These are phyloP conservation scores for Penicillium janthinellum DNA, from an alignment of 2,329 filamentous ascomycete species.

Conservation along the genomic window DNA sequence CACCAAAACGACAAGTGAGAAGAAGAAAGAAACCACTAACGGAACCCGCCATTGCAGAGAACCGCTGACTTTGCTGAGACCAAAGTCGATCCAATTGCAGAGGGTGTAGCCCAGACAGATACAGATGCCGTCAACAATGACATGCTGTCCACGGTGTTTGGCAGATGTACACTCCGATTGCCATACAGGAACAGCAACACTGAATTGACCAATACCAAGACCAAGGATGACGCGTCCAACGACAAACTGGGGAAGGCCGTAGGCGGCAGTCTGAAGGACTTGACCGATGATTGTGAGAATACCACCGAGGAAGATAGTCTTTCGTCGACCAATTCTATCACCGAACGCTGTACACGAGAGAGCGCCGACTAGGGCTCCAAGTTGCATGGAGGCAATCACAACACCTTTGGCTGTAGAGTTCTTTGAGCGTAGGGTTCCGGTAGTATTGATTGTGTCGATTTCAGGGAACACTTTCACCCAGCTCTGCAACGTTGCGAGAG, in stretches of 20 bases:
- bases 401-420: slow-evolving; percentile 28
- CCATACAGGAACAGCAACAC: slow-evolving; percentile 53
- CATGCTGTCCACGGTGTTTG: slow-evolving; percentile 51
- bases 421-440: slow-evolving; percentile 8
- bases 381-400: slow-evolving; percentile 29
- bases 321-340: slow-evolving; percentile 50
- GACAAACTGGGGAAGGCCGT: slow-evolving; percentile 50
- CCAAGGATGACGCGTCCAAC: slow-evolving; percentile 54
- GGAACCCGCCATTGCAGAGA: slow-evolving; percentile 29
- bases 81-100: slow-evolving; percentile 39
- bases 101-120: slow-evolving; percentile 35
- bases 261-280: slow-evolving; percentile 49
- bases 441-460: slow-evolving; percentile 25
- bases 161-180: slow-evolving; percentile 53
- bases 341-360: slow-evolving; percentile 34
- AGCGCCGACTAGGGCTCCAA: slow-evolving; percentile 24
- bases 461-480: slow-evolving; percentile 25
- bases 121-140: slow-evolving; percentile 53
- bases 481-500: slow-evolving; percentile 23
- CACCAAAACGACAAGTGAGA: slow-evolving; percentile 25
- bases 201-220: slow-evolving; percentile 52
- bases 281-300: slow-evolving; percentile 51
- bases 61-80: slow-evolving; percentile 20
- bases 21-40: slow-evolving; percentile 26
- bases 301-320: slow-evolving; percentile 49